phyloP scores from a whole-genome alignment of 2,329 filamentous ascomycete species.

The Phyllosticta capitalensis region DNA sequence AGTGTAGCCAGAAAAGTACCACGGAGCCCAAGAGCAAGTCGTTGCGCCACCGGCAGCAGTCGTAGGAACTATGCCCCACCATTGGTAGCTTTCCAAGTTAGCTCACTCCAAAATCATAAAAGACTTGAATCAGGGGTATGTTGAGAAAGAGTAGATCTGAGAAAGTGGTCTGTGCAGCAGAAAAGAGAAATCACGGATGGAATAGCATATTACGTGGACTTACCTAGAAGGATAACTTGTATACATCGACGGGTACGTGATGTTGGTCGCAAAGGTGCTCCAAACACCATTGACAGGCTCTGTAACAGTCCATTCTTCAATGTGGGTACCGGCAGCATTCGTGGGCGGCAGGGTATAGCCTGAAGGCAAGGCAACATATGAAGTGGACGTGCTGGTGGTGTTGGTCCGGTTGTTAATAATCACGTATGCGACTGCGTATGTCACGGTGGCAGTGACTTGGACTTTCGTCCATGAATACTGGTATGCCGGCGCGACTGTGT shows the following conservation, averaged over 20 bases:
- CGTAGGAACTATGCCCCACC: slow-evolving; percentile 1
- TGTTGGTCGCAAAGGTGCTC: background rate
- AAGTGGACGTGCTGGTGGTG: background rate
- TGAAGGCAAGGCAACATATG: background rate
- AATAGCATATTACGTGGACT: background rate
- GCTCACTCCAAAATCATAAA: background rate
- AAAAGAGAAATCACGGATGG: background rate
- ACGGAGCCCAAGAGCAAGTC: slow-evolving; percentile 1
- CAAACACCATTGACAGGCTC: background rate
- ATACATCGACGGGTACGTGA: background rate
- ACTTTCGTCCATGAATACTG: background rate
- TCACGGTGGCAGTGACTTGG: background rate
- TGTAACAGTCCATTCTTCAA: background rate
- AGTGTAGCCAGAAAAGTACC: background rate
- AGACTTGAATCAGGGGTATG: background rate
- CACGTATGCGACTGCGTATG: background rate
- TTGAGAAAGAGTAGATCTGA: background rate
- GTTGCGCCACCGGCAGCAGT: background rate
- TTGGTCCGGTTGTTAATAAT: slow-evolving; percentile 2
- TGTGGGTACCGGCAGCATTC: background rate
- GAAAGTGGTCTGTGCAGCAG: too few species aligned
- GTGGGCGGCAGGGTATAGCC: background rate
- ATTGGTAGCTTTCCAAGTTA: background rate
- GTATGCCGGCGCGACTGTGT: background rate
- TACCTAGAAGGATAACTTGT: background rate